Conservation (phyloP, 2,329 filamentous ascomycete genomes). For the Didymella keratinophila region DNA sequence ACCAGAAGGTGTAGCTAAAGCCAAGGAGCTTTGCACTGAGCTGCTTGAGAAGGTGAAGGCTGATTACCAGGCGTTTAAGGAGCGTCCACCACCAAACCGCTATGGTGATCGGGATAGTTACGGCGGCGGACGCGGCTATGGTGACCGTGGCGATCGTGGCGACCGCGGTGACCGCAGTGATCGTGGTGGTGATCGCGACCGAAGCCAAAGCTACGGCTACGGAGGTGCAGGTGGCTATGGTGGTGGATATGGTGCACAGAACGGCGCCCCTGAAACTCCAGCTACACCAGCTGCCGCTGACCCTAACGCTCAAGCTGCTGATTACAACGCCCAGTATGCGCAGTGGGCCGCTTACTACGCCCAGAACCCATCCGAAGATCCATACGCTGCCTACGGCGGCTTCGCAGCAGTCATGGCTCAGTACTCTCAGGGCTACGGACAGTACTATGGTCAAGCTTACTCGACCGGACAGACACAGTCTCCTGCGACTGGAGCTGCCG, state of each 20-base stretch:
- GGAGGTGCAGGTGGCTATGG: slow-evolving; percentile 50
- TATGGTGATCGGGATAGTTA: slow-evolving; percentile 54
- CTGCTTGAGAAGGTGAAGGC: slow-evolving; percentile 85
- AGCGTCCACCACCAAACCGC: slow-evolving; percentile 62
- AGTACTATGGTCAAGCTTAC: slow-evolving; percentile 42
- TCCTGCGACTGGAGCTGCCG: slow-evolving; percentile 37
- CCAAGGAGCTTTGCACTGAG: slow-evolving; percentile 88
- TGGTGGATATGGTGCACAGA: slow-evolving; percentile 44
- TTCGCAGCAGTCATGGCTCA: slow-evolving; percentile 53
- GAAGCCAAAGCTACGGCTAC: slow-evolving; percentile 52
- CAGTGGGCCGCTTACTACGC: slow-evolving; percentile 72
- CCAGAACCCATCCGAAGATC: slow-evolving; percentile 79
- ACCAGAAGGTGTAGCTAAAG: slow-evolving; percentile 81
- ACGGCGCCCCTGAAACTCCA: slow-evolving; percentile 34
- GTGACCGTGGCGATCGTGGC: slow-evolving; percentile 48
- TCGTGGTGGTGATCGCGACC: slow-evolving; percentile 51
- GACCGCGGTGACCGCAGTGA: slow-evolving; percentile 51
- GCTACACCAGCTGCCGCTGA: slow-evolving; percentile 55
- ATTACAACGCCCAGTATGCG: slow-evolving; percentile 83
- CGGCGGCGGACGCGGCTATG: slow-evolving; percentile 50
- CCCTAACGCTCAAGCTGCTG: slow-evolving; percentile 53
- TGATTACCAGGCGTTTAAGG: slow-evolving; percentile 90
- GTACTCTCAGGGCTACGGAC: slow-evolving; percentile 44
- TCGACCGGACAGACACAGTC: slow-evolving; percentile 33
- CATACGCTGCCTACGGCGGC: slow-evolving; percentile 90